Base-by-base conservation (phyloP, 2,329 filamentous ascomycete genomes). In the Talaromyces sp. region DNA sequence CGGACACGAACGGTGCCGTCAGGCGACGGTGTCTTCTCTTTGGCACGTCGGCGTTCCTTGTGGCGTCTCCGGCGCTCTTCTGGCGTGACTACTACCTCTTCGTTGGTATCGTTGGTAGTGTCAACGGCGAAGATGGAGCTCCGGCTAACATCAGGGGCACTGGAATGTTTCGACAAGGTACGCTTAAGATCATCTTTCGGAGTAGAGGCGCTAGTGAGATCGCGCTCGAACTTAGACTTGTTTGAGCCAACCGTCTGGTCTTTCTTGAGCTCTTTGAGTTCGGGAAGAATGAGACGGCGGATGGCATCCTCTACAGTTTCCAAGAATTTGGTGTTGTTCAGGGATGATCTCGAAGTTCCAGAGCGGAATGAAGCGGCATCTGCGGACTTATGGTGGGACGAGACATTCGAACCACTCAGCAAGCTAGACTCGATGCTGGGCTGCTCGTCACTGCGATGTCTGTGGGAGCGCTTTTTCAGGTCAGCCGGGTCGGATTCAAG, bases 271-370 rank as follows among this genome's bases (percentile, higher is more conserved):
- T 92, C 91, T 68, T 92, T 93, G 52, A 99, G 82, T 75, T 99
- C 93, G 0, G 95, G 95, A 2, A 99, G 78, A 58, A 97, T 96
- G 56, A 96, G 82, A 55, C 92, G 85, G 65, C 92, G 88, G 70
- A 97, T 96, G 15, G 92, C 92, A 76, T 96, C 92, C 77, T 97
- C 93, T 3, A 97, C 93, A 0, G 92, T 95, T 70, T 95, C 91
- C 2, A 97, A 83, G 1, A 97, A 79, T 71, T 92, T 95, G 0
- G 93, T 93, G 70, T 97, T 96, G 77, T 96, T 96, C 73, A 96
- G 91, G 0, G 91, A 93, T 3, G 91, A 91, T 62, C 83, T 84
- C 19, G 83, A 85, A 10, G 60, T 62, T 39, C 82, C 82, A 32
- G 85, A 87, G 42, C 80, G 80, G 65, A 84, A 83, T 9, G 87